Evolutionary conservation across 2,329 filamentous ascomycete species (phyloP).

Genomic region (Pestalotiopsis sp.): DNA sequence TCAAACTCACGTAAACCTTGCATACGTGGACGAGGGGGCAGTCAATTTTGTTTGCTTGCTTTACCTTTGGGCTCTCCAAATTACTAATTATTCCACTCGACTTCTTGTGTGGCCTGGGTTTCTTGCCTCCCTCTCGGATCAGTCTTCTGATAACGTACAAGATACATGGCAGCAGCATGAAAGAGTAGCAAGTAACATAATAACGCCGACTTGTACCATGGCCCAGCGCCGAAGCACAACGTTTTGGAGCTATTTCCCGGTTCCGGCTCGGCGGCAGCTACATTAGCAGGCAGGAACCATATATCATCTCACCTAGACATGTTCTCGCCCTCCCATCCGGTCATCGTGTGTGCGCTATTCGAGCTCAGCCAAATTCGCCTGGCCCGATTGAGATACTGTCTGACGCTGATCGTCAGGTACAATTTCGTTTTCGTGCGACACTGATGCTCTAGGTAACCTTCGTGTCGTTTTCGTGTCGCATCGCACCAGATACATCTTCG

Average conservation of each 20-base stretch:
- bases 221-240: neutral
- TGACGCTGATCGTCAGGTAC: neutral
- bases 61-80: neutral
- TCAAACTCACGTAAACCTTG: neutral
- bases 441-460: neutral
- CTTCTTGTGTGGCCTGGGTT: neutral
- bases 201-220: neutral
- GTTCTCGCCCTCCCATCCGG: neutral
- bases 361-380: neutral
- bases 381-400: neutral
- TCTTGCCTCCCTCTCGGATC: too few relatives aligned
- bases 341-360: neutral
- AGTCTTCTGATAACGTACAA: too few relatives aligned
- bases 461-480: neutral
- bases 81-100: neutral
- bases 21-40: neutral
- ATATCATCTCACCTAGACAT: neutral
- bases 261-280: neutral
- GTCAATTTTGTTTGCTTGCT: neutral
- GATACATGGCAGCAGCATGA: too few relatives aligned
- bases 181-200: neutral
- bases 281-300: neutral
- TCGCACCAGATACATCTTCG: neutral
- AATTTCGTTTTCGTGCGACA: neutral
- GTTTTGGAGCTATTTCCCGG: neutral